Conservation (phyloP, 345 rosid genomes). For the Lepidium didymum region DNA sequence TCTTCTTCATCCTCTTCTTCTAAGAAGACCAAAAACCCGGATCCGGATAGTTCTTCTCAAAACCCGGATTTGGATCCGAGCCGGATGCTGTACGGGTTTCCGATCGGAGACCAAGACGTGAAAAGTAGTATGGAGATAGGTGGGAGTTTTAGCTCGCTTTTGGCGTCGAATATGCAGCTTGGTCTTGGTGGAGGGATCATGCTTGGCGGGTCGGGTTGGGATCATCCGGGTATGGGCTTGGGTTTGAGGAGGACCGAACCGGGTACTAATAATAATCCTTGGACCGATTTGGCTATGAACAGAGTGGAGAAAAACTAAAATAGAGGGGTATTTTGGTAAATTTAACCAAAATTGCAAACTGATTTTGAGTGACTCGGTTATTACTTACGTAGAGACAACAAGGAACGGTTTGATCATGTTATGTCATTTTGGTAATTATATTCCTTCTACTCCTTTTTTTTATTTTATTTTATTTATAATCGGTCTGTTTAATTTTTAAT, state of each 20-base stretch:
- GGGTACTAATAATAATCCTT: neutral
- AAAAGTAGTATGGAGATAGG: constrained; percentile 24
- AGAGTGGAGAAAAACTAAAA: constrained; percentile 25
- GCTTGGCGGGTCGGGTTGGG: constrained; percentile 24
- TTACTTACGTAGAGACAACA: constrained; percentile 9
- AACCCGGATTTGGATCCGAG: constrained; percentile 18
- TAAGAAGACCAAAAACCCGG: constrained; percentile 27
- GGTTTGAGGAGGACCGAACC: constrained; percentile 19
- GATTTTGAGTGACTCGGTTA: constrained; percentile 8
- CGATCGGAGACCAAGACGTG: constrained; percentile 31
- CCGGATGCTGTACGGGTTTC: constrained; percentile 31
- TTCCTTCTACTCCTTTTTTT: neutral
- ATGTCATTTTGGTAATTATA: constrained; percentile 17
- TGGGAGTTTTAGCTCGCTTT: constrained; percentile 27
- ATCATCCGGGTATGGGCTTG: constrained; percentile 18
- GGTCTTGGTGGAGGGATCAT: constrained; percentile 32
- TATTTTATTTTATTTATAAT: neutral
- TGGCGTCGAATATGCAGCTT: constrained; percentile 29
- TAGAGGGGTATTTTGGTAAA: constrained; percentile 13
- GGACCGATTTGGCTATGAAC: constrained; percentile 32
- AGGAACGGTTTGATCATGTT: constrained; percentile 9
- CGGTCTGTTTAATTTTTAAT: neutral
- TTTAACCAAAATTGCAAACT: constrained; percentile 2
- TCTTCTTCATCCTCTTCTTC: neutral
- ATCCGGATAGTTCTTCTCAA: constrained; percentile 9